Percentiles rank a stretch among this genome's conserved stretches.
Conservation (phyloP, 495 filamentous ascomycete genomes). For the Symbiotaphrina buchneri region DNA sequence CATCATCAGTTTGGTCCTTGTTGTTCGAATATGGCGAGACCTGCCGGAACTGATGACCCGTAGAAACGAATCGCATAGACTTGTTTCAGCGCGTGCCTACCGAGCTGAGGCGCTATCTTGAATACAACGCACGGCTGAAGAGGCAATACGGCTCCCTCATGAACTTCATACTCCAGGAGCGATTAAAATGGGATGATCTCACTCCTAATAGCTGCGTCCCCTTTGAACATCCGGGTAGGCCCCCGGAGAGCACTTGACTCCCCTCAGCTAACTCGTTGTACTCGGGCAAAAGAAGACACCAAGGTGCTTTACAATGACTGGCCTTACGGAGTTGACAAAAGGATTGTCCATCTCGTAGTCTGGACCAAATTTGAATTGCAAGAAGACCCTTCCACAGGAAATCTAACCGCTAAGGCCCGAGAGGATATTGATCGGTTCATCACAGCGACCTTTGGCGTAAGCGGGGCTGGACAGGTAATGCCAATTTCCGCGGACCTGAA, state of each 20-base stretch:
- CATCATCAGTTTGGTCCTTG: slow-evolving; percentile 22
- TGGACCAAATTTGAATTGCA: slow-evolving; percentile 81
- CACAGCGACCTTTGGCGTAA: slow-evolving; percentile 31
- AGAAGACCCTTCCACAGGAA: slow-evolving; percentile 36
- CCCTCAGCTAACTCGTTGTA: background rate
- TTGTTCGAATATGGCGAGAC: background rate
- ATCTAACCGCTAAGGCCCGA: slow-evolving; percentile 38
- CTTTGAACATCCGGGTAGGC: slow-evolving; percentile 26
- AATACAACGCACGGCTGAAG: slow-evolving; percentile 35
- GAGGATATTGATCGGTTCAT: slow-evolving; percentile 47
- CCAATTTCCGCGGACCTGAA: too few relatives aligned
- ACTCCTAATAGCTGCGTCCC: slow-evolving; percentile 17
- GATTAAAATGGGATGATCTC: slow-evolving; percentile 39
- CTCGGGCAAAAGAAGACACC: slow-evolving; percentile 27
- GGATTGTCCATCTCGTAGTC: slow-evolving; percentile 62
- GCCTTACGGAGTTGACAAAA: slow-evolving; percentile 61
- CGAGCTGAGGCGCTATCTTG: slow-evolving; percentile 47
- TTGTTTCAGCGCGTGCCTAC: slow-evolving; percentile 52
- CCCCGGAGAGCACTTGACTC: background rate
- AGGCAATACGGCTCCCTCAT: slow-evolving; percentile 47
- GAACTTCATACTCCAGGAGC: slow-evolving; percentile 42
- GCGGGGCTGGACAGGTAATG: too few relatives aligned
- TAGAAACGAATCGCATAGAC: slow-evolving; percentile 39
- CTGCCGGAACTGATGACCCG: background rate
- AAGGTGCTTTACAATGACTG: slow-evolving; percentile 74